A percentile compares a stretch with the other conserved stretches of the same genome.
These are phyloP conservation scores for Chlamydomonas sphaeroides DNA, from an alignment of 139 green algal genomes.

Conservation along the genomic window DNA sequence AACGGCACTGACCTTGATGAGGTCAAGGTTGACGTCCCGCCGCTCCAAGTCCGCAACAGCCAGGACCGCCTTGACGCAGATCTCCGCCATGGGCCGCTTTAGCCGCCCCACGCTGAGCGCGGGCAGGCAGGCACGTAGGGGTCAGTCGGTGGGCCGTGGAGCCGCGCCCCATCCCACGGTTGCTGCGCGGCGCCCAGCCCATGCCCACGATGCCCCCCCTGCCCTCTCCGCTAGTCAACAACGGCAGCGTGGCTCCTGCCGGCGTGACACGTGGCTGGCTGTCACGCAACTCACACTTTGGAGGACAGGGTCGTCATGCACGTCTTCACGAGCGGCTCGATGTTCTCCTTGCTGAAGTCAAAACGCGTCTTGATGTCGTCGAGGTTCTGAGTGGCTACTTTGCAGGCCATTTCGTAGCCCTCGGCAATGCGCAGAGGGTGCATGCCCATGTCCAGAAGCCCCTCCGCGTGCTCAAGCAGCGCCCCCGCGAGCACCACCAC, in stretches of 20 bases:
- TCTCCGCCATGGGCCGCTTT: constrained; percentile 97
- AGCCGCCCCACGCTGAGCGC: constrained; percentile 88
- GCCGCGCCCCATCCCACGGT: too few species aligned
- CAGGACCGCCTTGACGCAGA: constrained; percentile 97
- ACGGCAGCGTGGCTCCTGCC: too few species aligned
- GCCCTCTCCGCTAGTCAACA: too few species aligned
- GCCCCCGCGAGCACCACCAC: constrained; percentile 91
- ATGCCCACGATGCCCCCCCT: too few species aligned
- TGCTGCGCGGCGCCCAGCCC: too few species aligned
- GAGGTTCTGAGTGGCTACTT: constrained; percentile 86
- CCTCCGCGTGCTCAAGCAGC: constrained; percentile 85
- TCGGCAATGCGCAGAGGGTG: constrained; percentile 97
- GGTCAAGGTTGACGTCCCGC: constrained; percentile 97
- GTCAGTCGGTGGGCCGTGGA: too few species aligned
- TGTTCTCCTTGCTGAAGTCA: constrained; percentile 84
- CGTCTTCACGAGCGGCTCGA: constrained; percentile 95
- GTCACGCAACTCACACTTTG: constrained; percentile 97
- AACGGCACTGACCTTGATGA: constrained; percentile 85
- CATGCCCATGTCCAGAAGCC: constrained; percentile 97
- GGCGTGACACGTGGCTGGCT: too few species aligned
- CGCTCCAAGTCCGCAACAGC: constrained; percentile 95
- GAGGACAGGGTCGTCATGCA: constrained; percentile 99
- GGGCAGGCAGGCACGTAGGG: neutral
- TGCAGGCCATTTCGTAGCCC: constrained; percentile 98
- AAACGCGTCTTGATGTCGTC: constrained; percentile 85